A percentile compares a stretch with the other conserved stretches of the same genome.
Evolutionary conservation across 352 stramenopile genomes (phyloP).

Genomic region (Phytopythium montanum): DNA sequence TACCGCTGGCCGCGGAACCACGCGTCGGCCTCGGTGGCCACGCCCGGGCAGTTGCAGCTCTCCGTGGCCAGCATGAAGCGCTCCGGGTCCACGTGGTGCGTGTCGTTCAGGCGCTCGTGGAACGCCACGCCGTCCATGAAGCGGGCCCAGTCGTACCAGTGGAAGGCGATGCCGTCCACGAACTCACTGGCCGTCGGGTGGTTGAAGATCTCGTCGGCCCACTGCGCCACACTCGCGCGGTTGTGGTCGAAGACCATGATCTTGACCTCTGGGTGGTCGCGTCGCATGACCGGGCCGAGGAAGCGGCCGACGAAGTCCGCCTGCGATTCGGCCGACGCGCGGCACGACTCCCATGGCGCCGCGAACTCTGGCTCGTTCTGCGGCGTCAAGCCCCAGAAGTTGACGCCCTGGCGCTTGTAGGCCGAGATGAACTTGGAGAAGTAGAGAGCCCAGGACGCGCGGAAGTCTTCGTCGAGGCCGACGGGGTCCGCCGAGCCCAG

Average conservation of each 20-base stretch:
- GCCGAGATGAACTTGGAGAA: conserved; percentile 91
- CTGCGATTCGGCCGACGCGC: conserved; percentile 47
- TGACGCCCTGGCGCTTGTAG: conserved; percentile 81
- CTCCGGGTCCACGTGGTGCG: conserved; percentile 54
- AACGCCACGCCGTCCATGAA: conserved; percentile 73
- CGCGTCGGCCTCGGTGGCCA: conserved; percentile 51
- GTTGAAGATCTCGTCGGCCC: conserved; percentile 69
- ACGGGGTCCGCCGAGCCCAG: conserved; percentile 47
- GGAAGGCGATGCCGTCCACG: conserved; percentile 89
- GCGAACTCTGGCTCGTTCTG: conserved; percentile 90
- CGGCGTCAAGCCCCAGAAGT: conserved; percentile 87
- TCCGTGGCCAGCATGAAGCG: conserved; percentile 69
- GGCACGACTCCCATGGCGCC: conserved; percentile 71
- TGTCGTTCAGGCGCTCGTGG: conserved; percentile 72
- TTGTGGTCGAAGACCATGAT: conserved; percentile 94
- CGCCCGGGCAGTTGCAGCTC: conserved; percentile 72
- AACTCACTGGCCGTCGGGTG: conserved; percentile 62
- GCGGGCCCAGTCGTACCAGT: conserved; percentile 80
- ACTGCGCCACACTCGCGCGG: conserved; percentile 65
- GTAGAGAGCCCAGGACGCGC: conserved; percentile 84
- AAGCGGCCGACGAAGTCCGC: conserved; percentile 85
- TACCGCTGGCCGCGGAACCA: conserved; percentile 89
- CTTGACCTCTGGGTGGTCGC: conserved; percentile 85
- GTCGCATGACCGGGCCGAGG: conserved; percentile 76
- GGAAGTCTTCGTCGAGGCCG: conserved; percentile 45